Evolutionary conservation across 768 basidiomycete genomes (phyloP), one percentile per base, ranked within the genome.

Genomic region (Termitomyces sp.): DNA sequence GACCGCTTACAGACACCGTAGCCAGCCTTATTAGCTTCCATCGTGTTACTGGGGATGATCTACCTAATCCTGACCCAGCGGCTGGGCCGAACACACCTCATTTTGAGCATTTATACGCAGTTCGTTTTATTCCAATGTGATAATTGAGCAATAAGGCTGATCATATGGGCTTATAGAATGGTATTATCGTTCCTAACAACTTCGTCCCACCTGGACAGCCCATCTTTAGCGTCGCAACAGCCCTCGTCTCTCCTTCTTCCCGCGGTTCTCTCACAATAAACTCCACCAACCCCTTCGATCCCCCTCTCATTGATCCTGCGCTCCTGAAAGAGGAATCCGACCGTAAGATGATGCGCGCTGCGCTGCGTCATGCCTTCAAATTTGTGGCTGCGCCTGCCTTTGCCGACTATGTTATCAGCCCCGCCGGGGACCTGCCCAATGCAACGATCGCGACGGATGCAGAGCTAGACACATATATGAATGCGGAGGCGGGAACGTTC

Each of bases 21-120:
- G 36, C 62, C 37, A 64, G 64, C 53, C 66, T 67, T 3, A 49
- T 71, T 5, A 71, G 60, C 12, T 72, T 68, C 62, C 44, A 69
- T 13, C 65, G 74, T n/a, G 56, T 75, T 26, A 67, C 64, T 14
- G 61, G 61, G 4, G 60, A 67, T 30, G 63, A 67, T 34, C 16
- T 55, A 4, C 40, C 58, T 12, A 55, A 43, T 58, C 55, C 50
- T 30, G 73, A 76, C 58, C 70, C 72, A 2, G 53, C 72, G 1
- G 62, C 74, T 3, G 73, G 75, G 3, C 62, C 62, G 0, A 60
- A 66, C 37, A 65, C 67, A 0, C 62, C 70, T 1, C 74, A 76
- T 60, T 68, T 63, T 33, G 74, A 76, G 53, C 52, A 72, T 3
- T 34, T 68, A 5, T 64, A 69, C 56, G 57, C 59, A 16, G 72